phyloP scores from a whole-genome alignment of 2,329 filamentous ascomycete genomes.

The Dissoconium aciculare region DNA sequence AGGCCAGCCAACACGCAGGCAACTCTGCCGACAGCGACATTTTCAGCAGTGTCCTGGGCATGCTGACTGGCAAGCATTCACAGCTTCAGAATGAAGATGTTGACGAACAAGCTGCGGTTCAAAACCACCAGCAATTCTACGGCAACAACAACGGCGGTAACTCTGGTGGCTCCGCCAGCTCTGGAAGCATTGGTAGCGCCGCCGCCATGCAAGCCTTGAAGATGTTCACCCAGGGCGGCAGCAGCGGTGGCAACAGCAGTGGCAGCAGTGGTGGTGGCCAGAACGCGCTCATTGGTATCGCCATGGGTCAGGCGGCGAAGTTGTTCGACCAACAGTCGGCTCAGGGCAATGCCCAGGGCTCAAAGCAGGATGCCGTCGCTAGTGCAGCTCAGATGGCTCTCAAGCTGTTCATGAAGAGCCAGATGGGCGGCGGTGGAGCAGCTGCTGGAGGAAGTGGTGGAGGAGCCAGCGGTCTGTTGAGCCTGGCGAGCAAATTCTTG shows the following conservation, averaged over 20 bases:
- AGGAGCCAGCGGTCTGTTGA: constrained; percentile 34
- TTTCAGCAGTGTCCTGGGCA: constrained; percentile 42
- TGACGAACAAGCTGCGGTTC: constrained; percentile 52
- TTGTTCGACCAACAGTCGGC: constrained; percentile 47
- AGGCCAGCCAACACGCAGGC: constrained; percentile 42
- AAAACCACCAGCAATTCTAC: constrained; percentile 64
- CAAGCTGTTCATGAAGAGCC: constrained; percentile 79
- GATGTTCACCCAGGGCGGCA: constrained; percentile 42
- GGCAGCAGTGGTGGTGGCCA: constrained; percentile 43
- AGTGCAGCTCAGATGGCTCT: constrained; percentile 73
- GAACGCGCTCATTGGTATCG: constrained; percentile 68
- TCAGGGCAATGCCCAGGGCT: constrained; percentile 41
- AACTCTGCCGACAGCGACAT: constrained; percentile 35
- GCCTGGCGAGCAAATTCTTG: constrained; percentile 47
- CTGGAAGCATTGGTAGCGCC: constrained; percentile 45
- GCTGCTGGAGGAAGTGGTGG: constrained; percentile 33
- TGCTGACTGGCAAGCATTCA: constrained; percentile 40
- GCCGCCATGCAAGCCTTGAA: constrained; percentile 72
- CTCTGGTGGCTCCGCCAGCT: constrained; percentile 31
- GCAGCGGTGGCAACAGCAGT: constrained; percentile 26
- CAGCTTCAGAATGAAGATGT: constrained; percentile 37
- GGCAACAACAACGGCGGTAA: constrained; percentile 33
- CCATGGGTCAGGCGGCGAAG: constrained; percentile 78
- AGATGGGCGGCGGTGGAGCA: constrained; percentile 33
- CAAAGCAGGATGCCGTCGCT: constrained; percentile 68